These are phyloP conservation scores for Lathyrus sativus DNA, from an alignment of 306 rosid genomes.

Conservation along the genomic window DNA sequence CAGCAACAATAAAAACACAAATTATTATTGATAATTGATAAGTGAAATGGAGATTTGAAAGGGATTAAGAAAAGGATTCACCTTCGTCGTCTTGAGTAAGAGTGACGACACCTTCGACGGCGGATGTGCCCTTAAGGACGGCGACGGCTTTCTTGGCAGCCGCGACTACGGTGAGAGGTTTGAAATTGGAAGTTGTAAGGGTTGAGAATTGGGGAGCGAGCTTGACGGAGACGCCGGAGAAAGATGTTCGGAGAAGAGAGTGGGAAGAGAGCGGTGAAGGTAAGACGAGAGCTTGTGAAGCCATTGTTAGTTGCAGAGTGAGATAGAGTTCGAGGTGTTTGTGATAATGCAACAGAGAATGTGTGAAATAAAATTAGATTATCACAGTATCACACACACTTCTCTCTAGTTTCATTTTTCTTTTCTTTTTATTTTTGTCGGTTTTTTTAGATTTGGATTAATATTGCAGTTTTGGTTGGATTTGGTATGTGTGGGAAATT, in stretches of 20 bases:
- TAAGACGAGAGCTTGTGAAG: slow-evolving; percentile 53
- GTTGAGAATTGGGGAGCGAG: slow-evolving; percentile 45
- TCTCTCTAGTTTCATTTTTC: slow-evolving; percentile 1
- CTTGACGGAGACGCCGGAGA: slow-evolving; percentile 58
- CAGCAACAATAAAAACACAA: neutral
- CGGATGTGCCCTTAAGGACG: slow-evolving; percentile 74
- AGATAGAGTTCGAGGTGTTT: slow-evolving; percentile 27
- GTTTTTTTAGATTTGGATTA: too few species aligned
- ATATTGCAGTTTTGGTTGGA: too few species aligned
- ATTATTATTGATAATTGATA: neutral
- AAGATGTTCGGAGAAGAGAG: slow-evolving; percentile 51
- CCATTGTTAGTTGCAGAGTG: slow-evolving; percentile 66
- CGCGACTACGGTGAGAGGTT: slow-evolving; percentile 55
- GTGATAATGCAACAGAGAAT: slow-evolving; percentile 38
- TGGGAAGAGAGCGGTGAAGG: slow-evolving; percentile 37
- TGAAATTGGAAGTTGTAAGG: slow-evolving; percentile 47
- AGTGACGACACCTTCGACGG: slow-evolving; percentile 74
- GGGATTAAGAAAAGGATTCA: slow-evolving; percentile 8
- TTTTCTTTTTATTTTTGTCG: too few species aligned
- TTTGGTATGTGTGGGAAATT: too few species aligned
- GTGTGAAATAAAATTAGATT: slow-evolving; percentile 1
- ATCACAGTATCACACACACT: slow-evolving; percentile 4
- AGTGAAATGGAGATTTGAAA: slow-evolving; percentile 1
- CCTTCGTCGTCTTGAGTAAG: slow-evolving; percentile 66
- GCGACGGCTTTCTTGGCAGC: slow-evolving; percentile 78